Base-by-base conservation (phyloP, 345 rosid genomes). In the Hibiscus mutabilis region DNA sequence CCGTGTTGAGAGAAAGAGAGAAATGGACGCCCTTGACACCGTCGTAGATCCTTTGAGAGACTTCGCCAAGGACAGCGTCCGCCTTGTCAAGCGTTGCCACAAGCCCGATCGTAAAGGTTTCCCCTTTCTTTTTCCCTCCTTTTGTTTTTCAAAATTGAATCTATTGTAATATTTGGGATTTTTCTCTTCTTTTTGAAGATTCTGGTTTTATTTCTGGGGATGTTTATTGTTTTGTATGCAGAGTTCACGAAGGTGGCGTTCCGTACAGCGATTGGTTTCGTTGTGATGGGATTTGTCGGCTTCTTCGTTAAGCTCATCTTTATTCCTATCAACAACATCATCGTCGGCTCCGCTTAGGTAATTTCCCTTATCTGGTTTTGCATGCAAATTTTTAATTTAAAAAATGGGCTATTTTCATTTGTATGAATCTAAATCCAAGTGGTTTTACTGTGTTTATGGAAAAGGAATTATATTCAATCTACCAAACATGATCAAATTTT, bases 251-350 rank as follows among this genome's bases (percentile, higher is more conserved):
- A 87, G 77, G 91, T 89, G 3, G 96, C 96, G 14, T 75, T 87
- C 59, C 96, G 92, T 79, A 88, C 91, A 10, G 93, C 96, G 47
- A 84, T 92, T 56, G 97, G 97, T 6, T 89, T 92, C 70, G 96
- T 87, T 46, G 96, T 87, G 73, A 89, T 89, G 96, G 92, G 97
- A 51, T 90, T 92, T 59, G 96, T 88, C 4, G 97, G 93, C 0
- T 92, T 88, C 84, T 88, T 89, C 75, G 93, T 89, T 63, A 92
- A 92, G 81, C 78, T 88, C 65, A 84, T 89, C 70, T 89, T 88
- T 80, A 89, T 92, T 73, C 97, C 97, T 46, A 87, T 92, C 78
- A 92, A 89, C 88, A 92, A 88, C 85, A 90, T 92, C 71, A 88
- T 92, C 25, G 91, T 92, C 66, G 93, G 93, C 22, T 78, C 93